A percentile compares a stretch with the other conserved stretches of the same genome.
These are phyloP conservation scores for Pisolithus albus DNA, from an alignment of 768 basidiomycete genomes.

Conservation along the genomic window DNA sequence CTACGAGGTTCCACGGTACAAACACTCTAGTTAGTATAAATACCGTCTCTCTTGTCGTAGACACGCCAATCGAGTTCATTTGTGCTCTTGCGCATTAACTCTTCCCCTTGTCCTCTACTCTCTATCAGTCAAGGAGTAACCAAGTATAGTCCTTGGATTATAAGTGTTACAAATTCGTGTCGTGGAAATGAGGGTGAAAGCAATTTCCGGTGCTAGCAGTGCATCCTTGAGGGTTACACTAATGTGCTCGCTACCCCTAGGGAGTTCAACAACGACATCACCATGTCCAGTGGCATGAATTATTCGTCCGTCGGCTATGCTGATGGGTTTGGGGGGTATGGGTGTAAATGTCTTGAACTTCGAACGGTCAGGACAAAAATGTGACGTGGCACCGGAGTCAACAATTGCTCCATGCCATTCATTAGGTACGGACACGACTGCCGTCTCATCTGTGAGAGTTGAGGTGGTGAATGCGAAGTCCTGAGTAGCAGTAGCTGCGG, in stretches of 20 bases:
- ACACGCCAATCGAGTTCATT: too few species aligned
- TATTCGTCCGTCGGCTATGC: conserved; percentile 18
- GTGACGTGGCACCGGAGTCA: background rate
- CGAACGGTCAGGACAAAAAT: background rate
- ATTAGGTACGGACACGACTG: too few species aligned
- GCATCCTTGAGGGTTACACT: background rate
- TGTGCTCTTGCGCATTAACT: too few species aligned
- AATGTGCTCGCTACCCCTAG: conserved; percentile 12
- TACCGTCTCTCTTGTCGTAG: too few species aligned
- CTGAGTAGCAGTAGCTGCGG: background rate
- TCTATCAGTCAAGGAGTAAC: too few species aligned
- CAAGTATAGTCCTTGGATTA: too few species aligned
- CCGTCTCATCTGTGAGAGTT: too few species aligned
- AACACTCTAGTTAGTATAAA: too few species aligned
- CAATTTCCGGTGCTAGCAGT: background rate
- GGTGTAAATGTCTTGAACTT: background rate
- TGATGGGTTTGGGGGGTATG: background rate
- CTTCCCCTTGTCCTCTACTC: too few species aligned
- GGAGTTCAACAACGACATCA: conserved; percentile 22
- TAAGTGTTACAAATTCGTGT: too few species aligned
- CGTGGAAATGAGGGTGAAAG: conserved; percentile 2
- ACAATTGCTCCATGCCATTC: background rate
- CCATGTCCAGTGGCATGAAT: conserved; percentile 29
- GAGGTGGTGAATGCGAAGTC: too few species aligned
- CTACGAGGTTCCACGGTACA: too few species aligned